Conservation (phyloP, 208 protist genomes). For the Leishmania martiniquensis region DNA sequence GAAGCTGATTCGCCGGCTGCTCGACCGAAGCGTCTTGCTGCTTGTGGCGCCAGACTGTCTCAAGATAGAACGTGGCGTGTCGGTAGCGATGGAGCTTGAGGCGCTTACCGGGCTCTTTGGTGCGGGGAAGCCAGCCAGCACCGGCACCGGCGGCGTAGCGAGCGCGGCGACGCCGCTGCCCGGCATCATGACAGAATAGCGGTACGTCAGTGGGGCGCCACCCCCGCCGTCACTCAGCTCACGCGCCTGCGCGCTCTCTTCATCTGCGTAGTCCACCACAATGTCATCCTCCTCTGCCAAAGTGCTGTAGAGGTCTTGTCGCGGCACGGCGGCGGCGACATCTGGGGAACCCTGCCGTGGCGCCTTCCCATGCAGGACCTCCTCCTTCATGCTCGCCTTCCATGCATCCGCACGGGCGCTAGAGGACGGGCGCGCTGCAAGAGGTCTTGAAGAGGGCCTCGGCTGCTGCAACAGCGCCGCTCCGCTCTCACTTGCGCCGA, state of each 20-base stretch:
- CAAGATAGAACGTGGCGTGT: constrained; percentile 46
- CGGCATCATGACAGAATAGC: constrained; percentile 4
- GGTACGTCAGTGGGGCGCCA: not conserved
- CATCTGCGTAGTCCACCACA: not conserved
- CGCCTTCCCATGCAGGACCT: constrained; percentile 11
- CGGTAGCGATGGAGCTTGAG: constrained; percentile 24
- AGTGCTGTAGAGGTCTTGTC: constrained; percentile 1
- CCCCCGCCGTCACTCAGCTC: not conserved
- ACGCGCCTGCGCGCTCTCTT: not conserved
- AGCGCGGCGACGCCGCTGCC: not conserved
- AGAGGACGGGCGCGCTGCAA: not conserved
- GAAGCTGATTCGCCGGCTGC: constrained; percentile 37
- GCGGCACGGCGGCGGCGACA: not conserved
- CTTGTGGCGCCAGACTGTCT: constrained; percentile 21
- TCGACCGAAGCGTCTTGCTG: constrained; percentile 6
- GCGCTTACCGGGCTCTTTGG: constrained; percentile 29
- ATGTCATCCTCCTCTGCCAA: constrained; percentile 4
- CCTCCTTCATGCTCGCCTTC: constrained; percentile 16
- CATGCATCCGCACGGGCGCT: constrained; percentile 2
- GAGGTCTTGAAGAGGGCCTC: not conserved
- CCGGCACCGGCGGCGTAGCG: not conserved
- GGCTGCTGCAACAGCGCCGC: constrained; percentile 9
- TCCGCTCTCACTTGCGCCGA: not conserved
- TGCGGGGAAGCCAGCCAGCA: not conserved
- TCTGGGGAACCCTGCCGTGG: not conserved